Evolutionary conservation across 2,329 filamentous ascomycete species (phyloP).

Genomic region (Trichoderma semiorbis): DNA sequence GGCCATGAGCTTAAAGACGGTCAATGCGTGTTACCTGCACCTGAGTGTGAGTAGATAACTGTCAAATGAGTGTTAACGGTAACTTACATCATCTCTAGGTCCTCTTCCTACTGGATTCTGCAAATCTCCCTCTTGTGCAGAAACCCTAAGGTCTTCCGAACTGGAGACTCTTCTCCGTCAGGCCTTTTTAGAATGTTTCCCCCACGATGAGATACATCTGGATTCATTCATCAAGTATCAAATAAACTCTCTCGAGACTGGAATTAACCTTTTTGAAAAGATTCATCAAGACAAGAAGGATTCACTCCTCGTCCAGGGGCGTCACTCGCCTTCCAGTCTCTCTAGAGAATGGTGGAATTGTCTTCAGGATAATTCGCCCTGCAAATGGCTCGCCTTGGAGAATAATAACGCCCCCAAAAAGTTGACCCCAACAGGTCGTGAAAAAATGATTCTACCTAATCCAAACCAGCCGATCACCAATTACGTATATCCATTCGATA

Average conservation of each 20-base stretch:
- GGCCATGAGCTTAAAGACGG: background rate
- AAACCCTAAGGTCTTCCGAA: background rate
- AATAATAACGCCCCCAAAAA: background rate
- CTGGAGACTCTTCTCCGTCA: background rate
- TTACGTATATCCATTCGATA: constrained; percentile 7
- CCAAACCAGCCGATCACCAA: background rate
- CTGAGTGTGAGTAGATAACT: background rate
- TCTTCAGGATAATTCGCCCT: background rate
- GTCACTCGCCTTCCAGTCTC: background rate
- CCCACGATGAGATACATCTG: background rate
- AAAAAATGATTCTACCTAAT: background rate
- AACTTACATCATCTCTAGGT: background rate
- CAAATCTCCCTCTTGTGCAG: background rate
- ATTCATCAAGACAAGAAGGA: background rate
- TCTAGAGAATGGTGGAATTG: constrained; percentile 1
- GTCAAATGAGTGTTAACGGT: background rate
- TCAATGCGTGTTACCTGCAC: background rate
- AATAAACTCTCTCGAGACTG: background rate
- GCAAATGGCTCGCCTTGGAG: constrained; percentile 1
- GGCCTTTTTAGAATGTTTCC: background rate
- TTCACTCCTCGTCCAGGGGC: no score
- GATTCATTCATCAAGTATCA: background rate
- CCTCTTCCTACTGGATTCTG: background rate
- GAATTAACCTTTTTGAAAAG: background rate
- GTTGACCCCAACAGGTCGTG: background rate